These are phyloP conservation scores for Amaranthus palmeri DNA, from an alignment of 148 eudicot genomes.

Conservation along the genomic window DNA sequence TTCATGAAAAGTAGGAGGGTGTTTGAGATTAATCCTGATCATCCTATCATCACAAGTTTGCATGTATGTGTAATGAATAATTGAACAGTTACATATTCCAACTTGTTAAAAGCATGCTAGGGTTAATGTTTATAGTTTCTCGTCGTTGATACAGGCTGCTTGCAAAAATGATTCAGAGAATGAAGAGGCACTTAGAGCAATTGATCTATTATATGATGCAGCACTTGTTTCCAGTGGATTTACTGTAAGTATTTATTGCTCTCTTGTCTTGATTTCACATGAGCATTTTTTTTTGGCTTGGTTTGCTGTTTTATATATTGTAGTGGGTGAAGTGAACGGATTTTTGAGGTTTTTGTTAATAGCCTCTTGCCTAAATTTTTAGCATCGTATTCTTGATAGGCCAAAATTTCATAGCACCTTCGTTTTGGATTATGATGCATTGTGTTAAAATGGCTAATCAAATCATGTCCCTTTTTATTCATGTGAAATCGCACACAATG, in stretches of 20 bases:
- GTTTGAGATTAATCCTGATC: constrained; percentile 84
- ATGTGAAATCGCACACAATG: too few relatives aligned
- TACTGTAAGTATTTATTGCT: constrained; percentile 60
- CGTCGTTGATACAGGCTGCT: constrained; percentile 49
- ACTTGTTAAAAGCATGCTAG: not conserved
- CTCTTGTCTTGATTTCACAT: not conserved
- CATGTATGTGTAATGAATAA: constrained; percentile 43
- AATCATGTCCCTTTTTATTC: too few relatives aligned
- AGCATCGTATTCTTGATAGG: too few relatives aligned
- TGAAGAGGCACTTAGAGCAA: constrained; percentile 79
- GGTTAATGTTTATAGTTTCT: not conserved
- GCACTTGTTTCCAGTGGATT: constrained; percentile 87
- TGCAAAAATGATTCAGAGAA: constrained; percentile 53
- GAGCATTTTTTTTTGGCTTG: not conserved
- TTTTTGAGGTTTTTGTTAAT: too few relatives aligned
- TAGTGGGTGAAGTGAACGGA: too few relatives aligned
- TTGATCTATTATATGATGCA: constrained; percentile 86
- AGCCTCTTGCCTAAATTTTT: too few relatives aligned
- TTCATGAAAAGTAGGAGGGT: constrained; percentile 90
- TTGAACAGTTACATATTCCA: not conserved
- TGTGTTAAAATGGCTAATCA: too few relatives aligned
- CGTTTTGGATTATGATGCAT: too few relatives aligned
- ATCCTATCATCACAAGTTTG: constrained; percentile 71
- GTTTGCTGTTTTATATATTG: not conserved
- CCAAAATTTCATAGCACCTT: too few relatives aligned